Percentiles rank a stretch among this genome's conserved stretches.
phyloP scores from a whole-genome alignment of 306 rosid genomes.

The Hippophae gyantsensis region DNA sequence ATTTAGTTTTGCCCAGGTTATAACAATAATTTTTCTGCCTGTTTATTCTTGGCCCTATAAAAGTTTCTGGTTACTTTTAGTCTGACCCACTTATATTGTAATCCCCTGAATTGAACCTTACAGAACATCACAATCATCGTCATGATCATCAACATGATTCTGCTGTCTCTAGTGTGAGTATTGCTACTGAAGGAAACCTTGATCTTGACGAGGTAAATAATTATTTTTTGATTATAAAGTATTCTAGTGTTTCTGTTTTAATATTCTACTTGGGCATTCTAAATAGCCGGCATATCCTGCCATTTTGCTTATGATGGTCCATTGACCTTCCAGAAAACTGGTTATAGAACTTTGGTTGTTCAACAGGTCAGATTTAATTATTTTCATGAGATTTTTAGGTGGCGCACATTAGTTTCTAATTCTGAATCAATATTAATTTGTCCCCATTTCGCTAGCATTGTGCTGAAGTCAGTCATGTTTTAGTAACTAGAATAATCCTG shows the following conservation, averaged over 20 bases:
- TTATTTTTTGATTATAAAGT: neutral
- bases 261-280: neutral
- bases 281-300: neutral
- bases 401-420: too few species aligned
- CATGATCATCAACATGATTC: constrained; percentile 73
- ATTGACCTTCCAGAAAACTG: too few species aligned
- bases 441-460: too few species aligned
- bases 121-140: constrained; percentile 47
- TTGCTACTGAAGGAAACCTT: constrained; percentile 72
- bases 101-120: constrained; percentile 18
- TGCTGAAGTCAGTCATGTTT: too few species aligned
- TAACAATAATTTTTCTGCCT: neutral
- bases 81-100: constrained; percentile 1
- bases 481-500: too few species aligned
- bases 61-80: neutral
- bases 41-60: neutral
- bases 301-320: neutral
- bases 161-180: constrained; percentile 68
- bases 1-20: too few species aligned
- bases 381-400: too few species aligned
- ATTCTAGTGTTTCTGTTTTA: neutral
- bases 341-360: too few species aligned
- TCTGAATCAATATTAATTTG: too few species aligned
- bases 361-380: too few species aligned
- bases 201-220: constrained; percentile 76